Base-by-base conservation (phyloP, 2,329 filamentous ascomycete genomes). In the Colletotrichum tanaceti region DNA sequence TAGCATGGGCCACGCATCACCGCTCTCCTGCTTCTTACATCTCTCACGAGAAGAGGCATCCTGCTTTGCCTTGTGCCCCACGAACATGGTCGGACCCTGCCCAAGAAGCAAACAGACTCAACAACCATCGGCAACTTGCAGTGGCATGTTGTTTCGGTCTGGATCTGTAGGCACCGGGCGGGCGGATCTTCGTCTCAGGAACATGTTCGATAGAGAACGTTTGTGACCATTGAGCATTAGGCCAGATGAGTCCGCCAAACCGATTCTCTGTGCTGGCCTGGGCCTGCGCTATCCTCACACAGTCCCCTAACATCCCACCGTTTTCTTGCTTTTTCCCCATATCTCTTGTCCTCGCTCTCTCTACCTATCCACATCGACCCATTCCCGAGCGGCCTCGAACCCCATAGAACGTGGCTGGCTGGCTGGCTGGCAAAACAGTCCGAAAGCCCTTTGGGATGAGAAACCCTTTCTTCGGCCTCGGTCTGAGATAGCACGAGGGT, bases 271-370 rank as follows among this genome's bases (percentile, higher is more conserved):
- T 20, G 9, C n/a, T 11, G 18, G 4, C 43, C 43, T 46, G n/a
- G 43, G 7, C 43, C 7, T 18, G 5, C 41, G 5, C 41, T 18
- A 43, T 16, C 16, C n/a, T 9, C n/a, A 9, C 18, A n/a, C 18
- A 46, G 18, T 20, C n/a, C 18, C n/a, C 5, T 7, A 13, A 7
- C 18, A 22, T 46, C 13, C 43, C 20, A 20, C 18, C 11, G 41
- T 43, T 43, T 28, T 10, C 43, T 46, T 46, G 43, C 43, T 43
- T 43, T n/a, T 43, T 43, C n/a, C 43, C 43, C 43, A 46, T 46
- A n/a, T 20, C 43, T 46, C 43, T 46, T 18, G 43, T n/a, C 28
- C 28, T 28, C 7, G 28, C 28, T 28, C 5, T 28, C 28, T 28
- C 28, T n/a, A 20, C n/a, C n/a, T 20, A 11, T n/a, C 18, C 43